These are phyloP conservation scores for Pichia pseudocactophila DNA, from an alignment of 805 yeast genomes.

Conservation along the genomic window DNA sequence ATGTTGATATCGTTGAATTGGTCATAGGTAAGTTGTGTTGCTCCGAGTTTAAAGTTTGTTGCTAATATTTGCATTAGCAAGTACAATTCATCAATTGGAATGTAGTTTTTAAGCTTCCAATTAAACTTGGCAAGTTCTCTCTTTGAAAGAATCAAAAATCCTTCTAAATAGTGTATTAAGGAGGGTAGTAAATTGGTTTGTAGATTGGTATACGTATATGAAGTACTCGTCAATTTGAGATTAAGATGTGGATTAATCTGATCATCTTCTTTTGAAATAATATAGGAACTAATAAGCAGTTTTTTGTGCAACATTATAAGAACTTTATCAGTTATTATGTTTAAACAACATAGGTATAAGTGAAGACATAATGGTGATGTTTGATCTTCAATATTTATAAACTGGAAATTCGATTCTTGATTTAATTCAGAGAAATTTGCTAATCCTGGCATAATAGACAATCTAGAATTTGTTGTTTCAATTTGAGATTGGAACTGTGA, in stretches of 20 bases:
- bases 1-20: conserved; percentile 20
- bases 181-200: conserved; percentile 48
- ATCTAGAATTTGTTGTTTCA: too few species aligned
- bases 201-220: conserved; percentile 42
- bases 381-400: neutral
- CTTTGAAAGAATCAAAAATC: conserved; percentile 44
- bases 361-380: neutral
- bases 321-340: conserved; percentile 48
- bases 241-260: conserved; percentile 12
- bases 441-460: too few species aligned
- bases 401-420: neutral
- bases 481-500: too few species aligned
- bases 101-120: conserved; percentile 54
- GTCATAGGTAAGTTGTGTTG: conserved; percentile 16
- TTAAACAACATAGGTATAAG: conserved; percentile 21
- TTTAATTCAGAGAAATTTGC: neutral
- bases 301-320: conserved; percentile 33
- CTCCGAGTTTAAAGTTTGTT: conserved; percentile 36
- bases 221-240: conserved; percentile 8
- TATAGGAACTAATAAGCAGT: conserved; percentile 23
- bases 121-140: conserved; percentile 31
- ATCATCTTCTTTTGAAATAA: conserved; percentile 4
- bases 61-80: conserved; percentile 43
- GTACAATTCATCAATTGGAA: conserved; percentile 52
- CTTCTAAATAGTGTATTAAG: conserved; percentile 46